Evolutionary conservation across 1,284 basidiomycete species (phyloP), one percentile per base, ranked within the genome.

Genomic region (Meira nashicola): DNA sequence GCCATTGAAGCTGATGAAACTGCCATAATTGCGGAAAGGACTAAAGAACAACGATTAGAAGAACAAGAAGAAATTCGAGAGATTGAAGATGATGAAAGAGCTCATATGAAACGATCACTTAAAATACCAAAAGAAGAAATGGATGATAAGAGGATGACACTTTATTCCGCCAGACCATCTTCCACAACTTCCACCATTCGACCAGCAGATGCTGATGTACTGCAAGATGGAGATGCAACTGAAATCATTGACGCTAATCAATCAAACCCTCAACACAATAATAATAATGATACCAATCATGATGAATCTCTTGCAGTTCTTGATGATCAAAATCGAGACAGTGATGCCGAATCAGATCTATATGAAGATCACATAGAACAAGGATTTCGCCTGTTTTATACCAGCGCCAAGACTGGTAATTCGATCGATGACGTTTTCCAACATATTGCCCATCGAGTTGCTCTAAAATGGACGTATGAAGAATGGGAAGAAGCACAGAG

Each of bases 321-420:
- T 8, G 49, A 61, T 9, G 44, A 40, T 2, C 38, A 60, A n/a
- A 21, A 62, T 33, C 50, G 54, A 17, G 58, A 37, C 5, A 49
- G 38, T 7, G 54, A 62, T 43, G 41, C 40, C 19, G 38, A 25
- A 21, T 33, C 28, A 8, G 17, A 21, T 23, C 23, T 48, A n/a
- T 48, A 48, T 23, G 17, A 23, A 12, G 23, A 48, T 48, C n/a
- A 21, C 5, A 1, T 66, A 8, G 66, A 71, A 59, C 52, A 68
- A 28, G 72, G 72, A 19, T 74, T 74, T 43, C 62, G 64, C 5
- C 67, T 74, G 17, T 71, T 74, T 67, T 66, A 66, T 51, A 73
- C 72, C 1, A 69, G 67, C 2, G 62, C 67, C 15, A 61, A 63
- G 38, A 67, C 63, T 4, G 67, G 70, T 9, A 54, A 57, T 46